Conservation (phyloP, 2,329 filamentous ascomycete species). For the Apiospora saccharicola region DNA sequence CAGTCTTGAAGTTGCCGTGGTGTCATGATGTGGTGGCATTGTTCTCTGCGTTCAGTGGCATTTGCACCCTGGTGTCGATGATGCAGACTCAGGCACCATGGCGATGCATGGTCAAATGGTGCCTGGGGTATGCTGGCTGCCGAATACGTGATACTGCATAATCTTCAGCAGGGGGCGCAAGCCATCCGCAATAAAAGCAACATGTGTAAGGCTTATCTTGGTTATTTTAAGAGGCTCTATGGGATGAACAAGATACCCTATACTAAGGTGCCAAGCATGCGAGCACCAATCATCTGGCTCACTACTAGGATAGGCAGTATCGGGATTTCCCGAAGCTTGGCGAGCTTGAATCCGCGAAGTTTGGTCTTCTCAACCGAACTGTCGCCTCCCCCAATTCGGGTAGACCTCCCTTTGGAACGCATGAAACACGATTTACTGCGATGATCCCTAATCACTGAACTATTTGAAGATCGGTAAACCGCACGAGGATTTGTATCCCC, state of each 20-base stretch:
- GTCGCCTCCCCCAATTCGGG: neutral
- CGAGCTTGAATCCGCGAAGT: neutral
- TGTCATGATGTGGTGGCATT: neutral
- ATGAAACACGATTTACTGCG: neutral
- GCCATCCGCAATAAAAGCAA: neutral
- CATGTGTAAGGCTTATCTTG: neutral
- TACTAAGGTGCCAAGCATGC: neutral
- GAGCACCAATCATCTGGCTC: neutral
- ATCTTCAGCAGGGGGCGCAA: neutral
- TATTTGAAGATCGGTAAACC: neutral
- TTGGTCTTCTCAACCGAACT: neutral
- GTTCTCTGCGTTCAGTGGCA: neutral
- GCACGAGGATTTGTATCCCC: neutral
- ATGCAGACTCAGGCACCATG: neutral
- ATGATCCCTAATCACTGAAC: neutral
- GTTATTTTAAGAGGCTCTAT: neutral
- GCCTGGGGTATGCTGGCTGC: neutral
- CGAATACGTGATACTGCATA: neutral
- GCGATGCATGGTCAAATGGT: neutral
- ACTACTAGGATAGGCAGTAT: neutral
- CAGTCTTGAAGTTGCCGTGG: neutral
- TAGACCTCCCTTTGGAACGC: neutral
- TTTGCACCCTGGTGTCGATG: neutral
- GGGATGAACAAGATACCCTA: neutral
- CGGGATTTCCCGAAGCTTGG: neutral